Conservation (phyloP, 202 grass and related monocot genomes). For the Saccharum hybrid region DNA sequence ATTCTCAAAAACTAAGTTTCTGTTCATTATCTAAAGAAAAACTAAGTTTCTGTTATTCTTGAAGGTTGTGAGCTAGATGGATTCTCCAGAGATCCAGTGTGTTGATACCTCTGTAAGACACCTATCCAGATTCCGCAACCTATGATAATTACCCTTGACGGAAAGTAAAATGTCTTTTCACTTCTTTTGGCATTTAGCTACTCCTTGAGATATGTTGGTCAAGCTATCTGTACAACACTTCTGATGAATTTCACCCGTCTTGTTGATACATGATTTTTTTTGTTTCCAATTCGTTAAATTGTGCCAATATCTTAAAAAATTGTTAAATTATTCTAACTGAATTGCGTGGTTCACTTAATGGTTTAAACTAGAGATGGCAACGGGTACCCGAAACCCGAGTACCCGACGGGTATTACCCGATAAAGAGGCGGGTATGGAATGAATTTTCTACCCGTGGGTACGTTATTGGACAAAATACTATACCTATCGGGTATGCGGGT, state of each 20-base stretch:
- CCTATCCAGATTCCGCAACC: not conserved
- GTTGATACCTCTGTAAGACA: not conserved
- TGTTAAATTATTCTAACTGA: not conserved
- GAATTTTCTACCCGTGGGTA: too few species aligned
- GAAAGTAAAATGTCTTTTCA: not conserved
- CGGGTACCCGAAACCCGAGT: too few species aligned
- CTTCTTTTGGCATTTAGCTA: not conserved
- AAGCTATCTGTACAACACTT: not conserved
- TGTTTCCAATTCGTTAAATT: too few species aligned
- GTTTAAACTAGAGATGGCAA: too few species aligned
- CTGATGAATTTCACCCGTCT: not conserved
- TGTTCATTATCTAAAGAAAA: too few species aligned
- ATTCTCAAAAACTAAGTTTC: not conserved
- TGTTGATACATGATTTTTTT: too few species aligned
- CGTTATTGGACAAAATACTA: too few species aligned
- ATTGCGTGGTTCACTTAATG: not conserved
- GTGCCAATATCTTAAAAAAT: too few species aligned
- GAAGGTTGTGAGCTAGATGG: not conserved
- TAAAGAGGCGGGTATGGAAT: too few species aligned
- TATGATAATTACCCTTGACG: not conserved
- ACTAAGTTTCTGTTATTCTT: not conserved
- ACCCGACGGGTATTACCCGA: too few species aligned
- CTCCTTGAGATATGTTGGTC: not conserved
- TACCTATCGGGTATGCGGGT: too few species aligned
- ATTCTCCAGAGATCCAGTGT: not conserved